phyloP scores from a whole-genome alignment of 2,329 filamentous ascomycete genomes.

The Cladosporium velox region DNA sequence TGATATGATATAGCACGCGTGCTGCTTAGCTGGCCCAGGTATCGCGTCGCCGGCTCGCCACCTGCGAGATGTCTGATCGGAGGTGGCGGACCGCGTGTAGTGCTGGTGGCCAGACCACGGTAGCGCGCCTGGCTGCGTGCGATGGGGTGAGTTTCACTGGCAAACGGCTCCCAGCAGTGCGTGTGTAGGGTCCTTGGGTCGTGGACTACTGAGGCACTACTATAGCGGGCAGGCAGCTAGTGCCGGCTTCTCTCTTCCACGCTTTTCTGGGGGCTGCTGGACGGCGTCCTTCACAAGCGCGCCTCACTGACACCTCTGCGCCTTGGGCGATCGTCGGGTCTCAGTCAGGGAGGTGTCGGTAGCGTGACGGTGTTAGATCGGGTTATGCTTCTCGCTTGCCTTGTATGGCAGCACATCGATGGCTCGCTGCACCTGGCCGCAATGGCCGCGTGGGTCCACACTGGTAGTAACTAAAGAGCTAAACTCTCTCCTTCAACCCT shows the following conservation, averaged over 20 bases:
- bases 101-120: background rate
- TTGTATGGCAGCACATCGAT: background rate
- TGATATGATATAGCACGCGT: conserved; percentile 5
- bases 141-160: conserved; percentile 1
- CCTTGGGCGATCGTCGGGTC: conserved; percentile 17
- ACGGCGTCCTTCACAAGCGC: conserved; percentile 12
- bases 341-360: conserved; percentile 1
- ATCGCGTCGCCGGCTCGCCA: background rate
- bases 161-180: conserved; percentile 5
- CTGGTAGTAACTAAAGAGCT: background rate
- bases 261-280: conserved; percentile 11
- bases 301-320: background rate
- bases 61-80: conserved; percentile 10
- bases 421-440: conserved; percentile 15
- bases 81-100: conserved; percentile 9
- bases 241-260: conserved; percentile 14
- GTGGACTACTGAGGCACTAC: background rate
- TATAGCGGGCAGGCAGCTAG: background rate
- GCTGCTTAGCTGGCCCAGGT: conserved; percentile 2
- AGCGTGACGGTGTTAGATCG: conserved; percentile 8
- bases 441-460: conserved; percentile 7
- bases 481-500: conserved; percentile 17
- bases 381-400: conserved; percentile 12
- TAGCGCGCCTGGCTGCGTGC: background rate
- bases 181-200: background rate